These are phyloP conservation scores for Microbotryum lychnidis-dioicae DNA, from an alignment of 1,284 basidiomycete species.

Conservation along the genomic window DNA sequence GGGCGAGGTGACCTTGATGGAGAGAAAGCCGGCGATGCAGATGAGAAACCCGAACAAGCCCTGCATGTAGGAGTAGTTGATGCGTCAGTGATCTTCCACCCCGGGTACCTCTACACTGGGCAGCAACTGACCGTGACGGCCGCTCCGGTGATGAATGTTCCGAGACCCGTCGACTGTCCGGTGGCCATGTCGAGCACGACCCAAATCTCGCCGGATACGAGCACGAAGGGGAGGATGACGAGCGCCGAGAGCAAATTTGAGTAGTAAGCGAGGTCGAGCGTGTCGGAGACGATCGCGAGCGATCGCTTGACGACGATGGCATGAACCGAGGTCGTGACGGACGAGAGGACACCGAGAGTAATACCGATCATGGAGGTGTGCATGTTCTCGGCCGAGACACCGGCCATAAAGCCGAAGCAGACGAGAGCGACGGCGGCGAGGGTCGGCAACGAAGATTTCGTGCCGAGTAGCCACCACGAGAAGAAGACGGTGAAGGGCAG, in stretches of 20 bases:
- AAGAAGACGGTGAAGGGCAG: constrained; percentile 75
- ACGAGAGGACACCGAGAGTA: constrained; percentile 64
- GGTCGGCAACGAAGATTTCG: constrained; percentile 38
- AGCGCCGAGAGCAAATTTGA: constrained; percentile 63
- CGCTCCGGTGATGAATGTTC: constrained; percentile 68
- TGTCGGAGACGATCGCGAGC: constrained; percentile 63
- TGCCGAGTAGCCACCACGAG: constrained; percentile 60
- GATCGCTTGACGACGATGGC: constrained; percentile 79
- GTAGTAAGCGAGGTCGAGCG: constrained; percentile 74
- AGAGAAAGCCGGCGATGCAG: constrained; percentile 76
- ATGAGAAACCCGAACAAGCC: constrained; percentile 76
- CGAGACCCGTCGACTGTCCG: constrained; percentile 44
- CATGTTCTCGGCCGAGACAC: constrained; percentile 47
- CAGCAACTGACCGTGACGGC: constrained; percentile 54
- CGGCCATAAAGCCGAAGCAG: constrained; percentile 73
- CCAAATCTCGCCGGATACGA: constrained; percentile 62
- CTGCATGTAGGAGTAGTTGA: constrained; percentile 40
- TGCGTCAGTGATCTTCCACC: not conserved
- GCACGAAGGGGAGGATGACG: constrained; percentile 55
- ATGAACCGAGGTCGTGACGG: constrained; percentile 67
- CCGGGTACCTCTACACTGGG: no score
- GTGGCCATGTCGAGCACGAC: constrained; percentile 55
- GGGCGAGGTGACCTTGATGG: constrained; percentile 83
- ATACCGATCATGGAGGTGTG: constrained; percentile 49
- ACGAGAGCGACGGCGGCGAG: constrained; percentile 63